Evolutionary conservation across 2,329 filamentous ascomycete genomes (phyloP).

Genomic region (Paecilomyces dactylethromorphus): DNA sequence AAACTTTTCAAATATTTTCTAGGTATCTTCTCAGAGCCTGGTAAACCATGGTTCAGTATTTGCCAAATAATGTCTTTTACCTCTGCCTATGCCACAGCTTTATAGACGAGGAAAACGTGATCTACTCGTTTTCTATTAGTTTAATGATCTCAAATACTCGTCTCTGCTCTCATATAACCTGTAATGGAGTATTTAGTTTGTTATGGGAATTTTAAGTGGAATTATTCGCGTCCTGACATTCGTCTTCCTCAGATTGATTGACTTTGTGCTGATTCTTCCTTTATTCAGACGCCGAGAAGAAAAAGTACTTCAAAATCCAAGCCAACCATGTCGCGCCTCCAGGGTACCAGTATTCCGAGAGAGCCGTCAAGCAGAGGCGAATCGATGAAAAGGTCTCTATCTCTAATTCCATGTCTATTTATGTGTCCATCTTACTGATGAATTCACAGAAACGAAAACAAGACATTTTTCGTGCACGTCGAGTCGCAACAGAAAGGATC

Average conservation of each 20-base stretch:
- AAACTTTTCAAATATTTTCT: neutral
- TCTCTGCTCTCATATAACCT: too few species aligned
- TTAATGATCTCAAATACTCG: too few species aligned
- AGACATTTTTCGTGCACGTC: slow-evolving; percentile 16
- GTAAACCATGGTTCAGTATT: too few species aligned
- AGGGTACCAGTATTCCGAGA: slow-evolving; percentile 49
- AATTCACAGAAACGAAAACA: slow-evolving; percentile 21
- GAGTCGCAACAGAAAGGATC: slow-evolving; percentile 26
- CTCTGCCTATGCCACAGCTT: too few species aligned
- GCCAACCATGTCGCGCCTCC: slow-evolving; percentile 44
- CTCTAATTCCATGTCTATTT: neutral
- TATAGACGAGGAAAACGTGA: too few species aligned
- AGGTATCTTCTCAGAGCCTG: too few species aligned
- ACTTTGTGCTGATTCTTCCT: neutral
- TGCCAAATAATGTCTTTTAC: too few species aligned
- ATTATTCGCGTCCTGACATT: neutral
- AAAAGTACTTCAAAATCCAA: slow-evolving; percentile 64
- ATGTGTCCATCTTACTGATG: neutral
- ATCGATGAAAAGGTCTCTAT: slow-evolving; percentile 34
- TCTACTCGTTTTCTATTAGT: too few species aligned
- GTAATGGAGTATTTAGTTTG: too few species aligned
- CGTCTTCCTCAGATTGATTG: neutral
- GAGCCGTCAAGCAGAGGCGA: slow-evolving; percentile 53
- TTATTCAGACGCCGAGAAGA: slow-evolving; percentile 43
- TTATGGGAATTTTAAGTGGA: neutral